Evolutionary conservation across 1,284 basidiomycete genomes (phyloP).

Genomic region (Vanrija sp.): DNA sequence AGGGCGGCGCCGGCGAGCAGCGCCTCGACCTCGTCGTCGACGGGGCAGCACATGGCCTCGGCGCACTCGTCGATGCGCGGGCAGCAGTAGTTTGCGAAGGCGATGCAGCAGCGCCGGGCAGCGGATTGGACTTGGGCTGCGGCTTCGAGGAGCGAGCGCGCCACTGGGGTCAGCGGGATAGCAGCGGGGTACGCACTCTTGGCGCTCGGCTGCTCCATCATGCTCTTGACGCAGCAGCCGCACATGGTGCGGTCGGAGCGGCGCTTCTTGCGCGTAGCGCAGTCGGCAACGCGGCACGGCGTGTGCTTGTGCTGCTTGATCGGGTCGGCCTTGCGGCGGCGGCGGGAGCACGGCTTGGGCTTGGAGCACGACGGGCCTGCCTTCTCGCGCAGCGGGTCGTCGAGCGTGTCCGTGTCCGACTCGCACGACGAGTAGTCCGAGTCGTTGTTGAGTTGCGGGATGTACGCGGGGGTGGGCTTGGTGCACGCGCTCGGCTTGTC

Average conservation of each 20-base stretch:
- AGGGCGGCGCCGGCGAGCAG: background rate
- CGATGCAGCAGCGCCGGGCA: slow-evolving; percentile 5
- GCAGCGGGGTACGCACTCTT: background rate
- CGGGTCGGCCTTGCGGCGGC: too few relatives aligned
- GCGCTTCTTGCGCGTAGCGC: background rate
- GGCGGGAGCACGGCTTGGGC: too few relatives aligned
- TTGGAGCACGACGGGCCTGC: background rate
- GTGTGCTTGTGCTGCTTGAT: background rate
- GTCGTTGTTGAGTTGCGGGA: too few relatives aligned
- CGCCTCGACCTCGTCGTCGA: background rate
- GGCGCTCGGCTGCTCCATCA: background rate
- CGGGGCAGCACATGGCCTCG: background rate
- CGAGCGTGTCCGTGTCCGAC: background rate
- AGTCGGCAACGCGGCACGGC: background rate
- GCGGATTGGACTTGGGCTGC: background rate
- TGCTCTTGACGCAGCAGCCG: slow-evolving; percentile 4
- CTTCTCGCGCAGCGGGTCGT: too few relatives aligned
- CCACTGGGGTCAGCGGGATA: background rate
- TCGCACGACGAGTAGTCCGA: background rate
- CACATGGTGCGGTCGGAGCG: slow-evolving; percentile 3
- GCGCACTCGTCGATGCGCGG: background rate
- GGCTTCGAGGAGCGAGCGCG: background rate
- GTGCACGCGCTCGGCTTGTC: too few relatives aligned
- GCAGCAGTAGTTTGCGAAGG: slow-evolving; percentile 7
- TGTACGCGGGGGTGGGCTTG: too few relatives aligned